Evolutionary conservation across 2,329 filamentous ascomycete species (phyloP).

Genomic region (Monosporascus sp.): DNA sequence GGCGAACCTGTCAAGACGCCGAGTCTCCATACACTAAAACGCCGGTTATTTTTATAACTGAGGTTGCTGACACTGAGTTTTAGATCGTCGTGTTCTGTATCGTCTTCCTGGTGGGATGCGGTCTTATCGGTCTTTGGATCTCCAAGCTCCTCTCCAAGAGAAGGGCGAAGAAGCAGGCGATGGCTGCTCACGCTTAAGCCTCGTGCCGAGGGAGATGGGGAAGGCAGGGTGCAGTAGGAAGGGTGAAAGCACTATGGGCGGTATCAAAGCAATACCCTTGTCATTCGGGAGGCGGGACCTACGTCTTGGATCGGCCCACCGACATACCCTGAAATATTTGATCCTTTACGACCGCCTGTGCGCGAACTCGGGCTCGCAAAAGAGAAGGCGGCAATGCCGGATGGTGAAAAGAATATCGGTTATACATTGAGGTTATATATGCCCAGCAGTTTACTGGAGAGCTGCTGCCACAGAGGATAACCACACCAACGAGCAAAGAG

Average conservation of each 20-base stretch:
- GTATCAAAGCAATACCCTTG: slow-evolving; percentile 9
- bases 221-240: slow-evolving; percentile 4
- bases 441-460: slow-evolving; percentile 12
- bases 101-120: slow-evolving; percentile 26
- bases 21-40: no score
- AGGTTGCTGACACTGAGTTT: not conserved
- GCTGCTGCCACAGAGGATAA: slow-evolving; percentile 15
- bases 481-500: slow-evolving; percentile 17
- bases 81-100: slow-evolving; percentile 16
- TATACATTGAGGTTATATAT: slow-evolving; percentile 9
- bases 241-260: slow-evolving; percentile 4
- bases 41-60: not conserved
- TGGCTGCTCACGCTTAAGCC: slow-evolving; percentile 18
- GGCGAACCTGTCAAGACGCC: no score
- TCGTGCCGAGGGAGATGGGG: slow-evolving; percentile 3
- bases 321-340: slow-evolving; percentile 10
- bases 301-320: slow-evolving; percentile 14
- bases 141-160: slow-evolving; percentile 21
- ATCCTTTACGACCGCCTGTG: slow-evolving; percentile 11
- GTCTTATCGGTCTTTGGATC: slow-evolving; percentile 25
- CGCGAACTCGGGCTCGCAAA: slow-evolving; percentile 8
- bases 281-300: slow-evolving; percentile 14
- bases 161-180: slow-evolving; percentile 21
- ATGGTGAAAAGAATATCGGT: slow-evolving; percentile 7
- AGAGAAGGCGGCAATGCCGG: slow-evolving; percentile 3